Conservation (phyloP, 768 basidiomycete species). For the Clathrus columnatus region DNA sequence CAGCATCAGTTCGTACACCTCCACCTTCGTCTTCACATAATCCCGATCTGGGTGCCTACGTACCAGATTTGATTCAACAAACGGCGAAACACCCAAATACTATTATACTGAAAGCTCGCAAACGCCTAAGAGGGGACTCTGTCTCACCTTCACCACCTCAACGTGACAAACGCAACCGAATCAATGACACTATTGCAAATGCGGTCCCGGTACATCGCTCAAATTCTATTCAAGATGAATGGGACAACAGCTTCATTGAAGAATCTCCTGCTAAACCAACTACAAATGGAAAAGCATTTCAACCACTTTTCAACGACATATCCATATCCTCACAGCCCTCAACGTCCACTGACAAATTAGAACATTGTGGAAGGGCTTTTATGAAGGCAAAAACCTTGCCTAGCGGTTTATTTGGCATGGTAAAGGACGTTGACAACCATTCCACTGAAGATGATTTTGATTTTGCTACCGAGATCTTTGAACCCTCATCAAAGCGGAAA, state of each 20-base stretch:
- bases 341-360: background rate
- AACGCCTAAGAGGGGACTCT: constrained; percentile 73
- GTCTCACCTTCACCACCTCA: constrained; percentile 70
- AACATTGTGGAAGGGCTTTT: background rate
- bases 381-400: constrained; percentile 3
- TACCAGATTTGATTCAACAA: background rate
- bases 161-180: constrained; percentile 63
- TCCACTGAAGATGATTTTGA: background rate
- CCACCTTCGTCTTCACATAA: constrained; percentile 27
- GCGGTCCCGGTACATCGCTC: constrained; percentile 28
- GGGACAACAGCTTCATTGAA: constrained; percentile 43
- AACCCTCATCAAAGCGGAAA: background rate
- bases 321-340: constrained; percentile 12
- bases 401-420: background rate
- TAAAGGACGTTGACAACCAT: background rate
- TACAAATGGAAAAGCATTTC: constrained; percentile 52
- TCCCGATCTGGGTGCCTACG: too few relatives aligned
- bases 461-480: background rate
- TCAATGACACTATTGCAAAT: constrained; percentile 23
- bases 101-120: constrained; percentile 55
- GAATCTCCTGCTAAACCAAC: constrained; percentile 65
- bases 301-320: constrained; percentile 56
- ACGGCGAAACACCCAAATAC: constrained; percentile 4
- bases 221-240: constrained; percentile 25
- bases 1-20: background rate